Evolutionary conservation across 129 eudicot species (phyloP).

Genomic region (Deinandra increscens): DNA sequence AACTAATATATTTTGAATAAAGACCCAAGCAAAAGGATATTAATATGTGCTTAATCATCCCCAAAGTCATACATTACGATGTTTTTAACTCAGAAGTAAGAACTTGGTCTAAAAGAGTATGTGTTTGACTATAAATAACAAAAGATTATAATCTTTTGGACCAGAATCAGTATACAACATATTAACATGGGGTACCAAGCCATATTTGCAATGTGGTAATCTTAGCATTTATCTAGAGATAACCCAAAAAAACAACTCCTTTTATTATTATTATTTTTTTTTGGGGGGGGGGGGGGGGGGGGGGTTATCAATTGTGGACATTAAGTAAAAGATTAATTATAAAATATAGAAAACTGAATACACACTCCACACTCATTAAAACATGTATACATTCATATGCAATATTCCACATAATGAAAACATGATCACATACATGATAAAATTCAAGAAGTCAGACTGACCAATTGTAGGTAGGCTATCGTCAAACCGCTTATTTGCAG

Average conservation of each 20-base stretch:
- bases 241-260: neutral
- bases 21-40: neutral
- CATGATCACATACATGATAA: conserved; percentile 10
- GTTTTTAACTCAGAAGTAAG: neutral
- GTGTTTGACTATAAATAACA: neutral
- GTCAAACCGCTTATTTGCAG: conserved; percentile 73
- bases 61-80: neutral
- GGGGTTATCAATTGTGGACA: neutral
- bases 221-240: neutral
- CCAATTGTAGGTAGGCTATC: conserved; percentile 49
- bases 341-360: neutral
- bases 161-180: conserved; percentile 3
- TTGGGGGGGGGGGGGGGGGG: too few species aligned
- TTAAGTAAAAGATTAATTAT: neutral
- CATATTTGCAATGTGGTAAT: neutral
- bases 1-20: neutral
- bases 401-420: conserved; percentile 6
- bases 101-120: neutral
- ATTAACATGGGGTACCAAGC: neutral
- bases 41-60: neutral
- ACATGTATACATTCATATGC: neutral
- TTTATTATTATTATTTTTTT: too few species aligned
- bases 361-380: neutral
- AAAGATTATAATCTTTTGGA: neutral
- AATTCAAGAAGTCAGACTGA: conserved; percentile 38